Base-by-base conservation (phyloP, 148 eudicot genomes). In the Amaranthus hypochondriacus region DNA sequence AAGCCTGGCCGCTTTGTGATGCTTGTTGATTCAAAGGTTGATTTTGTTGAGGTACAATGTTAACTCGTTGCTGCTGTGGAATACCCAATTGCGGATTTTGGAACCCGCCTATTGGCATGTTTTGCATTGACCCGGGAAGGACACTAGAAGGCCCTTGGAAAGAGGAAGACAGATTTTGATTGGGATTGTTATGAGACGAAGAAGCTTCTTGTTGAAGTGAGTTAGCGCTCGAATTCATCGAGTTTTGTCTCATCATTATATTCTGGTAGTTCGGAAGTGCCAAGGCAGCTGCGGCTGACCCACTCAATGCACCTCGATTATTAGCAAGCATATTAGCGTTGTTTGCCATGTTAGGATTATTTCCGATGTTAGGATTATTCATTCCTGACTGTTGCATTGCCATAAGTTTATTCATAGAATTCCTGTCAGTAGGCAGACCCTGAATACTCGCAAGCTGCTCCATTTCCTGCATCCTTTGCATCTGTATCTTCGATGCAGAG, bases 391-490 rank as follows among this genome's bases (percentile, higher is more conserved):
- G 83, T 76, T 88, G 86, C 79, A 85, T 57, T 28, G 91, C 73
- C 84, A 89, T 84, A 56, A 89, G 78, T 74, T 93, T 91, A 78
- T 82, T 89, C 18, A 85, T 80, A 2, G 92, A 64, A 73, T 79
- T 86, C 61, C 89, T 76, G 79, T 90, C 92, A 15, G 88, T 80
- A 42, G 89, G 88, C 59, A 89, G 79, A 75, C 97, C 95, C 75
- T 81, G 89, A 77, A 83, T 79, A 60, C 82, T 79, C 43, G 87
- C 86, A 55, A 84, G 62, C 71, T 88, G 87, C 74, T 86, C 92
- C 82, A 84, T 83, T 76, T 91, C 92, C 57, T 84, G 91, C 81
- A 89, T 83, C 82, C 92, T 85, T 72, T 84, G 98, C 75, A 79
- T 74, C 78, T 84, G 92, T 6, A 83, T 69, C 81, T 92, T 86